Conservation (phyloP, 208 protist species). For the Leishmania gerbilli region DNA sequence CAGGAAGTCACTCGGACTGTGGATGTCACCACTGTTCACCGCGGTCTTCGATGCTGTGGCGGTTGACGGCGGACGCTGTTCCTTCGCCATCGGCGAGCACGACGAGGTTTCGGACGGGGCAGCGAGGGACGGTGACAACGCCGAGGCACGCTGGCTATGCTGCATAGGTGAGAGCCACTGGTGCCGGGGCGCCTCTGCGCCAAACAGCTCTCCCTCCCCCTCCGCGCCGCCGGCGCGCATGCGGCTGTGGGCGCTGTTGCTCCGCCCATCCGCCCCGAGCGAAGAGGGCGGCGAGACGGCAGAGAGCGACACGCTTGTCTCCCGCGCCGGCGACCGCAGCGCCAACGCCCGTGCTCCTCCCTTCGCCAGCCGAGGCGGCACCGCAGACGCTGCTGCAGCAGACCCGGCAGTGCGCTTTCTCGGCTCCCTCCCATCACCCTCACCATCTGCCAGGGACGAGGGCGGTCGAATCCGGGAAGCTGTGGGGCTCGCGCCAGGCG, state of each 20-base stretch:
- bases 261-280: background rate
- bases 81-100: background rate
- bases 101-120: conserved; percentile 2
- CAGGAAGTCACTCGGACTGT: background rate
- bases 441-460: background rate
- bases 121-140: conserved; percentile 8
- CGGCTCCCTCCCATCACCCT: no score
- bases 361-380: background rate
- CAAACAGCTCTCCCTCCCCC: background rate
- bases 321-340: background rate
- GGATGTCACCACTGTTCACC: background rate
- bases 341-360: background rate
- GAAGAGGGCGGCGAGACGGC: conserved; percentile 17
- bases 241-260: background rate
- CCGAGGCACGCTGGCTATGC: background rate
- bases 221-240: background rate
- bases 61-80: background rate
- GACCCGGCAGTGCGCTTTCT: background rate
- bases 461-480: background rate
- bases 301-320: conserved; percentile 22
- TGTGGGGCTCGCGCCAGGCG: background rate
- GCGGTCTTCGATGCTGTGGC: background rate
- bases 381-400: background rate
- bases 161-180: background rate
- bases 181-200: background rate